Conservation (phyloP, 2,329 filamentous ascomycete genomes). For the Colletotrichum musicola region DNA sequence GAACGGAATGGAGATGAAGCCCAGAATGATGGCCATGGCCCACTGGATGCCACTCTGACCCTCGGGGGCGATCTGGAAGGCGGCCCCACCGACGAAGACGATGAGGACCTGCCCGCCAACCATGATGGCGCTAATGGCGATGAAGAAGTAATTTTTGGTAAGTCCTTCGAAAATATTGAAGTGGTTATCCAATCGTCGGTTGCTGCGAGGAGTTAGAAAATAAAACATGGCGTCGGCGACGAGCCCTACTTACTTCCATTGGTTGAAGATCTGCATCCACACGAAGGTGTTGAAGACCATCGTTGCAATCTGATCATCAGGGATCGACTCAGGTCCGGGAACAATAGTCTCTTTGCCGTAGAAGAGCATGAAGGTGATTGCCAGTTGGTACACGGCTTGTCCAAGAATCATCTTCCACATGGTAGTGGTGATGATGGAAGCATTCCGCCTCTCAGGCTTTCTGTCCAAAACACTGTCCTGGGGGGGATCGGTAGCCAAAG, state of each 20-base stretch:
- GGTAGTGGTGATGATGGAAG: conserved; percentile 80
- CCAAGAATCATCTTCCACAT: conserved; percentile 99
- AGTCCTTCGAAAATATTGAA: conserved; percentile 97
- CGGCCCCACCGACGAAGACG: conserved; percentile 84
- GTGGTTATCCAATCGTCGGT: conserved; percentile 91
- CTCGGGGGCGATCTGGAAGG: conserved; percentile 77
- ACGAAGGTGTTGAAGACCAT: conserved; percentile 98
- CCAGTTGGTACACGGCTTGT: conserved; percentile 90
- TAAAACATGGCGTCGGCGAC: conserved; percentile 22
- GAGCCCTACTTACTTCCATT: conserved; percentile 80
- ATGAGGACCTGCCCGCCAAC: conserved; percentile 91
- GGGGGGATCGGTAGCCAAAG: conserved; percentile 91
- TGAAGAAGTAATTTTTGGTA: conserved; percentile 87
- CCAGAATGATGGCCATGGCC: conserved; percentile 88
- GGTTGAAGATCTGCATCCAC: conserved; percentile 99
- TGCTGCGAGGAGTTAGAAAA: conserved; percentile 61
- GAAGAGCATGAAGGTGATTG: conserved; percentile 83
- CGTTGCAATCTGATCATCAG: conserved; percentile 71
- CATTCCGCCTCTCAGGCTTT: conserved; percentile 72
- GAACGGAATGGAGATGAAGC: conserved; percentile 86
- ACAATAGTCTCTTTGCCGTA: conserved; percentile 70
- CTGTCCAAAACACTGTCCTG: conserved; percentile 83
- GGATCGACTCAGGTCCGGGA: conserved; percentile 34
- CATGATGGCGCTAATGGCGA: conserved; percentile 88
- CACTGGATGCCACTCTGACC: conserved; percentile 81